These are phyloP conservation scores for Coemansia javaensis DNA, from an alignment of 192 early-diverging fungal species.

Conservation along the genomic window DNA sequence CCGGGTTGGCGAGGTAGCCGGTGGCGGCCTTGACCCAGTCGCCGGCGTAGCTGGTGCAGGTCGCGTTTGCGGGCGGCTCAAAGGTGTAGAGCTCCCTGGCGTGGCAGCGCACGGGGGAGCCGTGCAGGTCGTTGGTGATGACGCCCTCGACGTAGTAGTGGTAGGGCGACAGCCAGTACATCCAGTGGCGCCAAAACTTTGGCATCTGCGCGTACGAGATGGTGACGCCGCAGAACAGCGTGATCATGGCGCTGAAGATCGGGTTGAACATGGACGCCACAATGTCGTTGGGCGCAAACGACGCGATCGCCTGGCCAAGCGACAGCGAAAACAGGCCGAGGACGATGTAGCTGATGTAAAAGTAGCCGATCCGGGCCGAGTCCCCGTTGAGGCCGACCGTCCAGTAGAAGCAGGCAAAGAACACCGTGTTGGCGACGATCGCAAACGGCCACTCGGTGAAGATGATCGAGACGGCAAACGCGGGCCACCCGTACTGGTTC, in stretches of 20 bases:
- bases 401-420: conserved; percentile 60
- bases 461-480: conserved; percentile 59
- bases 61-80: conserved; percentile 41
- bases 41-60: conserved; percentile 52
- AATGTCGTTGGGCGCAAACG: conserved; percentile 53
- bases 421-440: conserved; percentile 52
- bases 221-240: conserved; percentile 60
- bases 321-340: conserved; percentile 53
- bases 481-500: conserved; percentile 61
- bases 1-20: conserved; percentile 50
- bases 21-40: conserved; percentile 24
- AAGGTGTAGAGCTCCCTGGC: conserved; percentile 44
- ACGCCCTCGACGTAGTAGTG: conserved; percentile 60
- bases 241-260: conserved; percentile 56
- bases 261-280: conserved; percentile 61
- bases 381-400: conserved; percentile 51
- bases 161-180: conserved; percentile 63
- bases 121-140: conserved; percentile 56
- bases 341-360: conserved; percentile 54
- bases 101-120: conserved; percentile 45
- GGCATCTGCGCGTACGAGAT: conserved; percentile 56
- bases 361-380: conserved; percentile 55
- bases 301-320: conserved; percentile 57
- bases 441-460: conserved; percentile 61
- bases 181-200: conserved; percentile 58